phyloP scores from a whole-genome alignment of 352 stramenopile genomes.

The Pseudoperonospora humuli region DNA sequence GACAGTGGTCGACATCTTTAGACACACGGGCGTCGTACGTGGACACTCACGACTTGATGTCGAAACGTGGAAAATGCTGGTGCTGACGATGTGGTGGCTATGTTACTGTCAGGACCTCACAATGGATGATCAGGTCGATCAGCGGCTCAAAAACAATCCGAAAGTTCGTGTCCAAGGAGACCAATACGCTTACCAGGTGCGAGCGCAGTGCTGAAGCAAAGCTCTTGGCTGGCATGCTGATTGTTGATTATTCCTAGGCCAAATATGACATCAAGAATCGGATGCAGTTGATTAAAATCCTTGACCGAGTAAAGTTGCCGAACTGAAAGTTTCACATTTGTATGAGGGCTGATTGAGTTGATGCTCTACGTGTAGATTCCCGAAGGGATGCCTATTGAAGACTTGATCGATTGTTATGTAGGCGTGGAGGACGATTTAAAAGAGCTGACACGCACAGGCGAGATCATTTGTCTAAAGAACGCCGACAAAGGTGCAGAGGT shows the following conservation, averaged over 20 bases:
- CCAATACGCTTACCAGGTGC: conserved; percentile 75
- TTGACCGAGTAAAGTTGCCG: conserved; percentile 47
- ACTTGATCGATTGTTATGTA: conserved; percentile 78
- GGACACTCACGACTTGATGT: neutral
- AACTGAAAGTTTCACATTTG: neutral
- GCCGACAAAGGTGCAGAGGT: conserved; percentile 68
- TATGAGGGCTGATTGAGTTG: neutral
- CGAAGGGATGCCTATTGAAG: conserved; percentile 74
- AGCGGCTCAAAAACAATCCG: conserved; percentile 81
- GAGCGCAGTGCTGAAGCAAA: neutral
- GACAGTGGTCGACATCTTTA: conserved; percentile 60
- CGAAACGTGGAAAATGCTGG: neutral
- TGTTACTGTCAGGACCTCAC: conserved; percentile 41
- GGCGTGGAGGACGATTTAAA: conserved; percentile 72
- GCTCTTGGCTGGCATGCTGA: neutral
- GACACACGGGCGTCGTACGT: conserved; percentile 79
- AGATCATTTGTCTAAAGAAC: conserved; percentile 84
- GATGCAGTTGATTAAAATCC: conserved; percentile 65
- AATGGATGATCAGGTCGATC: conserved; percentile 79
- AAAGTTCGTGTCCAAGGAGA: conserved; percentile 73
- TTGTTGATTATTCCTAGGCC: conserved; percentile 27
- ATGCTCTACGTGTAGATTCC: conserved; percentile 38
- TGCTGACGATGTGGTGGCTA: neutral
- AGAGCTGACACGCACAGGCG: conserved; percentile 57
- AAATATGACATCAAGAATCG: conserved; percentile 87